phyloP scores from a whole-genome alignment of 768 basidiomycete species.

The Hypholoma sublateritium region DNA sequence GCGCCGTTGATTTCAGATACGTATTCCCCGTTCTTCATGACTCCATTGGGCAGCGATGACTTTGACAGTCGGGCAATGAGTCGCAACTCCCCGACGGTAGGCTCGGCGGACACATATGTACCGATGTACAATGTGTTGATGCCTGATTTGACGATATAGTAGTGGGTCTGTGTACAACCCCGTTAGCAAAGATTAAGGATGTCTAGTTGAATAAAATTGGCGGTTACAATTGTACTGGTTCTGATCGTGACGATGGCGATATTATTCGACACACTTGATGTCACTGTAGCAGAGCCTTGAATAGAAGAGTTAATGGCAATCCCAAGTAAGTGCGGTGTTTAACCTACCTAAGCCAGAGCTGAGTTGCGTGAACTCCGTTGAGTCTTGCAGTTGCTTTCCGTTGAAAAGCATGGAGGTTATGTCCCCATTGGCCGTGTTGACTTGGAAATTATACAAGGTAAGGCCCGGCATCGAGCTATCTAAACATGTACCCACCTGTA shows the following conservation, averaged over 20 bases:
- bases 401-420: constrained; percentile 46
- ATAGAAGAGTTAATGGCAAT: background rate
- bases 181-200: background rate
- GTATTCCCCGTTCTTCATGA: constrained; percentile 14
- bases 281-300: constrained; percentile 41
- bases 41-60: constrained; percentile 38
- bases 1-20: constrained; percentile 41
- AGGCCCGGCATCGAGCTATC: background rate
- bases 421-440: constrained; percentile 43
- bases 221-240: constrained; percentile 42
- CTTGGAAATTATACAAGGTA: constrained; percentile 18
- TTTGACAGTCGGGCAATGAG: constrained; percentile 47
- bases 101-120: constrained; percentile 46
- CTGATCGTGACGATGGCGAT: constrained; percentile 41
- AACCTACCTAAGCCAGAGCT: constrained; percentile 42
- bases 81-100: constrained; percentile 45
- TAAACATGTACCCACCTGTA: constrained; percentile 30
- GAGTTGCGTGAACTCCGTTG: constrained; percentile 43
- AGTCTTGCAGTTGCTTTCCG: constrained; percentile 45
- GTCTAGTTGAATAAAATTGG: background rate
- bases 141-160: constrained; percentile 43
- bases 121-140: constrained; percentile 46
- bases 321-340: background rate
- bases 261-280: constrained; percentile 38
- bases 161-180: constrained; percentile 35